Percentiles rank a stretch among this genome's conserved stretches.
phyloP scores from a whole-genome alignment of 2,329 filamentous ascomycete species.

The Talaromyces sp. region DNA sequence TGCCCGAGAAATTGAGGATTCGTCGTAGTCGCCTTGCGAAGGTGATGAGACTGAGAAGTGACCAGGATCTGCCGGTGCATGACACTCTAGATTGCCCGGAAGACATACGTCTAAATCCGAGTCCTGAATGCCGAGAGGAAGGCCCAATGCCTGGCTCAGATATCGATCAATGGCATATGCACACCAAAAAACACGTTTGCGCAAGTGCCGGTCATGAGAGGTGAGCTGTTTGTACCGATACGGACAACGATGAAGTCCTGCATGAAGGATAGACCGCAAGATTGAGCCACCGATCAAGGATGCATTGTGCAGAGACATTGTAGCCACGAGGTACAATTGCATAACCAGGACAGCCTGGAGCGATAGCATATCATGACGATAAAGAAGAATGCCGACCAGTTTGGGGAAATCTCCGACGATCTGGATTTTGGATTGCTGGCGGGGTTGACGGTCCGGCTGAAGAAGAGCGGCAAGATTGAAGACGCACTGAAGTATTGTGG shows the following conservation, averaged over 20 bases:
- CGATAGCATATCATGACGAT: constrained; percentile 40
- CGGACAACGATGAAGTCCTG: constrained; percentile 48
- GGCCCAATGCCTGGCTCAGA: constrained; percentile 33
- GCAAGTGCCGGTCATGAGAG: constrained; percentile 33
- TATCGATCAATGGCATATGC: constrained; percentile 39
- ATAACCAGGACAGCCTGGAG: constrained; percentile 46
- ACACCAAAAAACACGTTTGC: constrained; percentile 39
- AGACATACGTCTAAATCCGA: constrained; percentile 42
- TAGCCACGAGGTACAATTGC: constrained; percentile 44
- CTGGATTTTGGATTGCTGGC: constrained; percentile 30
- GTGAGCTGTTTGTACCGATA: constrained; percentile 45
- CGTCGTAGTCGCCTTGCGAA: neutral
- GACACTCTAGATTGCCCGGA: constrained; percentile 38
- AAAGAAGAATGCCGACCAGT: constrained; percentile 32
- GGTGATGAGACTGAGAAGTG: constrained; percentile 2
- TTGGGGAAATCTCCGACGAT: constrained; percentile 33
- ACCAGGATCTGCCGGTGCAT: constrained; percentile 20
- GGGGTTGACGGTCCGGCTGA: constrained; percentile 26
- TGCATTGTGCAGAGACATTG: constrained; percentile 44
- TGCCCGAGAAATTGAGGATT: neutral
- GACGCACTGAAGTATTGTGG: constrained; percentile 45
- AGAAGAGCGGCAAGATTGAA: constrained; percentile 42
- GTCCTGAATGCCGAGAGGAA: constrained; percentile 37
- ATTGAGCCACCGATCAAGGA: constrained; percentile 45
- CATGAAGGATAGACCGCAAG: constrained; percentile 43